Evolutionary conservation across 2,329 filamentous ascomycete species (phyloP).

Genomic region (Pseudovirgaria hyperparasitica): DNA sequence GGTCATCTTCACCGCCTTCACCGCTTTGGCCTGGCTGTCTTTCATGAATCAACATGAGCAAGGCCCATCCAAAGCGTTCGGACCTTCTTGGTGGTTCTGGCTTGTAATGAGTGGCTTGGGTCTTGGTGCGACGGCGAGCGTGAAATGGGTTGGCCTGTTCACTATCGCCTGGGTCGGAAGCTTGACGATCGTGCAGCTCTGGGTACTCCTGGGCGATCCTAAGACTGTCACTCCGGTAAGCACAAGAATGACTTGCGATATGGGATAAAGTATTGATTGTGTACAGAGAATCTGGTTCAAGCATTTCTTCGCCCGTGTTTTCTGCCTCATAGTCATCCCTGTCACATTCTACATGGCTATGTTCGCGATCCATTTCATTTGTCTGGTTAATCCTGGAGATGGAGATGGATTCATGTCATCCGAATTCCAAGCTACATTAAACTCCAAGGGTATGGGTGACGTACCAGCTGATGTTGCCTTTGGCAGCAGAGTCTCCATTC

Average conservation of each 20-base stretch:
- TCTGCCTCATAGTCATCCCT: slow-evolving; percentile 86
- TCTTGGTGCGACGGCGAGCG: slow-evolving; percentile 80
- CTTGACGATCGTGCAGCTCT: slow-evolving; percentile 83
- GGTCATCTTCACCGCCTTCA: slow-evolving; percentile 85
- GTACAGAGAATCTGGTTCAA: slow-evolving; percentile 68
- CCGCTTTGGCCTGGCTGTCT: slow-evolving; percentile 75
- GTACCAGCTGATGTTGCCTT: slow-evolving; percentile 84
- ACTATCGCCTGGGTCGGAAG: slow-evolving; percentile 96
- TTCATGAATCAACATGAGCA: slow-evolving; percentile 97
- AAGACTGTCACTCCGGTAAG: slow-evolving; percentile 68
- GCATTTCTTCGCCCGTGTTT: slow-evolving; percentile 80
- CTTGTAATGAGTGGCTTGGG: slow-evolving; percentile 73
- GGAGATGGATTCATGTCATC: slow-evolving; percentile 99
- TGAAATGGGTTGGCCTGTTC: slow-evolving; percentile 98
- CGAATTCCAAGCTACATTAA: slow-evolving; percentile 94
- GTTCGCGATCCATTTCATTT: slow-evolving; percentile 94
- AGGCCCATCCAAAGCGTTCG: slow-evolving; percentile 78
- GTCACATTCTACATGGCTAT: slow-evolving; percentile 86
- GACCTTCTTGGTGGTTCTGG: slow-evolving; percentile 96
- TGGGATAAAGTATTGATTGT: not conserved
- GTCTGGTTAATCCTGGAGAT: slow-evolving; percentile 86
- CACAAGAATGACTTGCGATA: slow-evolving; percentile 3
- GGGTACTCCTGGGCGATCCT: slow-evolving; percentile 83
- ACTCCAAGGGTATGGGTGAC: slow-evolving; percentile 92
- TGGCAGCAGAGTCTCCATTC: slow-evolving; percentile 73